Percentiles rank a stretch among this genome's conserved stretches.
Evolutionary conservation across 768 basidiomycete species (phyloP).

Genomic region (Auriculariales sp.): DNA sequence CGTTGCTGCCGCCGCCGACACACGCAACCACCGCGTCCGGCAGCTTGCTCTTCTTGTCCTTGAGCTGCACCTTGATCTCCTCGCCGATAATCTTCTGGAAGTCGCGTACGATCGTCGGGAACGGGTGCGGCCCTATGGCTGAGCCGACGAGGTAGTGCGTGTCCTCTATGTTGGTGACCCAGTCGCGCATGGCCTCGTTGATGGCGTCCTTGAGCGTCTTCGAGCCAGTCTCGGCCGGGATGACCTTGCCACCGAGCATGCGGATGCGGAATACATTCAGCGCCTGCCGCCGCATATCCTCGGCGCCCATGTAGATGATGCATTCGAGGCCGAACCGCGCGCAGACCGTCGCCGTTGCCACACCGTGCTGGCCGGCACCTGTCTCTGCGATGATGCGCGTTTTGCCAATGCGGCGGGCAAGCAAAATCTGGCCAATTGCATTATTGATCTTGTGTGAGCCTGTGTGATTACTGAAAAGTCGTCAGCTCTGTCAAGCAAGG

Average conservation of each 20-base stretch:
- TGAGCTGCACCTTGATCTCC: slow-evolving; percentile 84
- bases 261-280: slow-evolving; percentile 96
- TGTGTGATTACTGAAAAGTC: slow-evolving; percentile 67
- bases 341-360: slow-evolving; percentile 96
- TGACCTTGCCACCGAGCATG: slow-evolving; percentile 92
- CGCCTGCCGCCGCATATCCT: slow-evolving; percentile 91
- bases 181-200: slow-evolving; percentile 95
- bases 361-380: slow-evolving; percentile 97
- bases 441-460: slow-evolving; percentile 99
- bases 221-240: slow-evolving; percentile 88
- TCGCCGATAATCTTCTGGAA: slow-evolving; percentile 91
- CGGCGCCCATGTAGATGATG: slow-evolving; percentile 94
- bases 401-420: slow-evolving; percentile 90
- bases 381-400: slow-evolving; percentile 97
- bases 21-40: slow-evolving; percentile 93
- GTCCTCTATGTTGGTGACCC: slow-evolving; percentile 89
- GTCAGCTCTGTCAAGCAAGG: slow-evolving; percentile 4
- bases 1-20: slow-evolving; percentile 95
- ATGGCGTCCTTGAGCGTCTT: slow-evolving; percentile 95
- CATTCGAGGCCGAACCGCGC: slow-evolving; percentile 94
- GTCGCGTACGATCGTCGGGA: slow-evolving; percentile 97
- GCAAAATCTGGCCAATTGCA: slow-evolving; percentile 92
- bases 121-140: slow-evolving; percentile 94
- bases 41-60: slow-evolving; percentile 60
- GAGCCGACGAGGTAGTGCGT: slow-evolving; percentile 98